Percentiles rank a stretch among this genome's conserved stretches.
phyloP scores from a whole-genome alignment of 306 rosid genomes.

The Quercus wislizeni region DNA sequence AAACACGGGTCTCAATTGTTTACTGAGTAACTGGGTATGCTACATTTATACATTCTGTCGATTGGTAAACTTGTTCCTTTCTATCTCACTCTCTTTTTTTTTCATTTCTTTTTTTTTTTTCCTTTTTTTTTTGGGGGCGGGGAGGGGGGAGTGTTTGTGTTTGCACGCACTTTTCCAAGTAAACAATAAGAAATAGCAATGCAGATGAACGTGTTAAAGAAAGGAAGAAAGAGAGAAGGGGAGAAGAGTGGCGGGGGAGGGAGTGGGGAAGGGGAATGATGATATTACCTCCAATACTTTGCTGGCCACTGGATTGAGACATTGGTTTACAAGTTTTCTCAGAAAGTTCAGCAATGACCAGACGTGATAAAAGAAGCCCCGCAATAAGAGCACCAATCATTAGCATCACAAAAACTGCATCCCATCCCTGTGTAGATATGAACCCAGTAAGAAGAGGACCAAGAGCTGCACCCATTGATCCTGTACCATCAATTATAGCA shows the following conservation, averaged over 20 bases:
- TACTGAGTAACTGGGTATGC: not conserved
- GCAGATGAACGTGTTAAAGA: too few species aligned
- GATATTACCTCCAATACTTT: slow-evolving; percentile 47
- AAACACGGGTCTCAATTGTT: not conserved
- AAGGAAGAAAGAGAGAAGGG: not conserved
- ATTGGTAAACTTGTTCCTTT: not conserved
- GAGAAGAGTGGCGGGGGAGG: too few species aligned
- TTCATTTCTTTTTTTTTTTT: too few species aligned
- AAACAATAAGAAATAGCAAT: too few species aligned
- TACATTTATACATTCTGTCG: not conserved
- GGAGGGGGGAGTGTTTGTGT: too few species aligned
- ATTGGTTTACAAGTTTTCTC: slow-evolving; percentile 42
- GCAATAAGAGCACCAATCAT: slow-evolving; percentile 64
- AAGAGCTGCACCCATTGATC: slow-evolving; percentile 80
- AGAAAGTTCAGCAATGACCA: slow-evolving; percentile 54
- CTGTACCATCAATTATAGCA: slow-evolving; percentile 86
- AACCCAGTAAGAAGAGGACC: slow-evolving; percentile 91
- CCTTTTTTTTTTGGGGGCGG: too few species aligned
- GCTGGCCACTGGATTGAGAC: slow-evolving; percentile 26
- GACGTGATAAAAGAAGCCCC: slow-evolving; percentile 60
- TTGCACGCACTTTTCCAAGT: too few species aligned
- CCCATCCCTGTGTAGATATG: slow-evolving; percentile 67
- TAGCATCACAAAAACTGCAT: slow-evolving; percentile 66
- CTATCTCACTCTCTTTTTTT: too few species aligned
- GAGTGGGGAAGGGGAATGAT: not conserved